phyloP scores from a whole-genome alignment of 2,329 filamentous ascomycete genomes.

The Neonectria faginata region DNA sequence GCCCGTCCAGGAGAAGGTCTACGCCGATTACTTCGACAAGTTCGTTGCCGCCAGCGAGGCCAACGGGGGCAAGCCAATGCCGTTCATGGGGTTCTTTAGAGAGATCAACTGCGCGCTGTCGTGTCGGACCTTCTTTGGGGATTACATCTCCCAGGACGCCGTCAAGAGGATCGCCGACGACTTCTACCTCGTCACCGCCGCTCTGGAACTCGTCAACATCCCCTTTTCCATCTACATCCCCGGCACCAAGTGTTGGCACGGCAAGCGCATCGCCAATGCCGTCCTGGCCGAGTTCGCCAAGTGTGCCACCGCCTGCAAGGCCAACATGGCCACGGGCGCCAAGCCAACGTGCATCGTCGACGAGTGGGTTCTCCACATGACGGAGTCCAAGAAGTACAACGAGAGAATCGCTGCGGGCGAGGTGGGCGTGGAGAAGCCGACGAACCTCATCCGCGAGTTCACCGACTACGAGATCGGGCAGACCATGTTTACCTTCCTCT shows the following conservation, averaged over 20 bases:
- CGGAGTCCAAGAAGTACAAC: slow-evolving; percentile 75
- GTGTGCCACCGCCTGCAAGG: slow-evolving; percentile 78
- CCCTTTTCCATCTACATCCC: slow-evolving; percentile 76
- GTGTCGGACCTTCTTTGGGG: slow-evolving; percentile 82
- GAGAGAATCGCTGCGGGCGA: slow-evolving; percentile 71
- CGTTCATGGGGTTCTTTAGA: slow-evolving; percentile 79
- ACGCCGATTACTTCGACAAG: slow-evolving; percentile 75
- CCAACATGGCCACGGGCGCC: slow-evolving; percentile 76
- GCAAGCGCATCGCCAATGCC: slow-evolving; percentile 79
- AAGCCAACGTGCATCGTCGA: slow-evolving; percentile 80
- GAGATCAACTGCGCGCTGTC: slow-evolving; percentile 84
- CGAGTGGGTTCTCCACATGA: slow-evolving; percentile 80
- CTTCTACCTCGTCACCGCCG: slow-evolving; percentile 82
- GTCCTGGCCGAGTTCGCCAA: slow-evolving; percentile 77
- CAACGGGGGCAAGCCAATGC: slow-evolving; percentile 66
- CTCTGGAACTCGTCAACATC: slow-evolving; percentile 84
- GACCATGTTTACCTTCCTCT: slow-evolving; percentile 65
- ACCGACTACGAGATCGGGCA: slow-evolving; percentile 61
- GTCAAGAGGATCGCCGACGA: slow-evolving; percentile 83
- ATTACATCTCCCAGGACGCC: slow-evolving; percentile 79
- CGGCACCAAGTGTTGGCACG: slow-evolving; percentile 81
- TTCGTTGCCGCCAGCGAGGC: slow-evolving; percentile 71
- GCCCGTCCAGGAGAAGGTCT: slow-evolving; percentile 79
- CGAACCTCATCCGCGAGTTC: slow-evolving; percentile 62
- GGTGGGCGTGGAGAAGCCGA: slow-evolving; percentile 54